A percentile compares a stretch with the other conserved stretches of the same genome.
These are phyloP conservation scores for Olyra latifolia DNA, from an alignment of 176 grass and related monocot species.

Conservation along the genomic window DNA sequence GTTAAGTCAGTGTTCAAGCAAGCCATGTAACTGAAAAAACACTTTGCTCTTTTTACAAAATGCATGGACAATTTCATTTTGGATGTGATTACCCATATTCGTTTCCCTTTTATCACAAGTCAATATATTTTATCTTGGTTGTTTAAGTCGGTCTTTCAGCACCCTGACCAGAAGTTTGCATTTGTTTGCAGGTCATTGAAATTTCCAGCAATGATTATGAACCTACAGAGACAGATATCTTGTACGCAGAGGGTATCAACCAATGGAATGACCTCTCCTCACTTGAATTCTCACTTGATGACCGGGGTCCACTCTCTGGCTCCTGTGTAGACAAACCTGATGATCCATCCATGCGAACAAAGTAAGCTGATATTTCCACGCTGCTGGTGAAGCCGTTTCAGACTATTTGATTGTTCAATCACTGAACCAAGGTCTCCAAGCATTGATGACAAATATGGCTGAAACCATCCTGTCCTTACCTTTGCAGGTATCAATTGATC, in stretches of 20 bases:
- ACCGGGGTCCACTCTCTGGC: constrained; percentile 45
- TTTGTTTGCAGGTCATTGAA: constrained; percentile 61
- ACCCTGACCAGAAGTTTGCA: background rate
- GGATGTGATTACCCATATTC: background rate
- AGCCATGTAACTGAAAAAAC: background rate
- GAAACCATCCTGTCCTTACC: background rate
- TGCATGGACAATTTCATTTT: background rate
- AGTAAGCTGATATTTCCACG: constrained; percentile 37
- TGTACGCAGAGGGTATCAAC: constrained; percentile 73
- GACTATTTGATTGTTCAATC: no score
- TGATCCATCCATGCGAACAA: constrained; percentile 43
- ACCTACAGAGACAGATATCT: constrained; percentile 71
- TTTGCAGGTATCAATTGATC: constrained; percentile 58
- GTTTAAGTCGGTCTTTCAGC: background rate
- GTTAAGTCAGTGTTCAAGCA: background rate
- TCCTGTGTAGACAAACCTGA: constrained; percentile 48
- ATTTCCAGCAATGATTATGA: constrained; percentile 81
- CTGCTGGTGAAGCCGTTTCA: background rate
- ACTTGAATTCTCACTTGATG: constrained; percentile 70
- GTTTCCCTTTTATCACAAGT: background rate
- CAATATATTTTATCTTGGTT: background rate
- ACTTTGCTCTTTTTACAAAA: background rate
- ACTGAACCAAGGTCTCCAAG: background rate
- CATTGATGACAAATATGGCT: background rate
- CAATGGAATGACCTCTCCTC: constrained; percentile 65